Evolutionary conservation across 2,329 filamentous ascomycete genomes (phyloP).

Genomic region (Trichoderma sp.): DNA sequence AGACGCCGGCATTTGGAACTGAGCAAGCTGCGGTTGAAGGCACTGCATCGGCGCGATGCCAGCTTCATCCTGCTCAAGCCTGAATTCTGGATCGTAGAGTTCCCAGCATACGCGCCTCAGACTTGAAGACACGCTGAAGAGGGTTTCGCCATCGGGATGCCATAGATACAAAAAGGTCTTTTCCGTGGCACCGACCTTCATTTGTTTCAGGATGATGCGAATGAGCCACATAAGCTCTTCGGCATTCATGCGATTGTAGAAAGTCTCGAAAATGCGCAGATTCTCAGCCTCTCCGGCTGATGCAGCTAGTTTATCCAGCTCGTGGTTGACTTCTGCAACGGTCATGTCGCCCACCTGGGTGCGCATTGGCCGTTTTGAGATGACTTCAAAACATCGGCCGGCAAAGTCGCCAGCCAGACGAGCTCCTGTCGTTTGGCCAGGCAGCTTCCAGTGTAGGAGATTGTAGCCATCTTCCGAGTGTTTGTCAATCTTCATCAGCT

Average conservation of each 20-base stretch:
- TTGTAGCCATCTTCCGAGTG: constrained; percentile 86
- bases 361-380: constrained; percentile 80
- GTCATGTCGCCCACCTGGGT: constrained; percentile 75
- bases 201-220: constrained; percentile 82
- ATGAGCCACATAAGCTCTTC: constrained; percentile 95
- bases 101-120: constrained; percentile 94
- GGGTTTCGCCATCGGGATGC: constrained; percentile 74
- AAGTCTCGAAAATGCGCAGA: constrained; percentile 74
- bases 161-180: constrained; percentile 83
- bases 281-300: constrained; percentile 83
- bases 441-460: constrained; percentile 89
- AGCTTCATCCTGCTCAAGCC: constrained; percentile 73
- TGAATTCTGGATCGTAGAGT: constrained; percentile 69
- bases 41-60: constrained; percentile 86
- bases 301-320: constrained; percentile 75
- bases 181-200: constrained; percentile 77
- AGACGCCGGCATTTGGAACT: constrained; percentile 78
- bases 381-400: constrained; percentile 80
- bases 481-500: constrained; percentile 87
- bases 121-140: constrained; percentile 91
- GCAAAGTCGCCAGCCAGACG: constrained; percentile 88
- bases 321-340: constrained; percentile 85
- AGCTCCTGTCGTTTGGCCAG: constrained; percentile 64
- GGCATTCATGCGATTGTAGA: constrained; percentile 89
- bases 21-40: constrained; percentile 93